Evolutionary conservation across 495 filamentous ascomycete species (phyloP).

Genomic region (Aspergillus nidulans): DNA sequence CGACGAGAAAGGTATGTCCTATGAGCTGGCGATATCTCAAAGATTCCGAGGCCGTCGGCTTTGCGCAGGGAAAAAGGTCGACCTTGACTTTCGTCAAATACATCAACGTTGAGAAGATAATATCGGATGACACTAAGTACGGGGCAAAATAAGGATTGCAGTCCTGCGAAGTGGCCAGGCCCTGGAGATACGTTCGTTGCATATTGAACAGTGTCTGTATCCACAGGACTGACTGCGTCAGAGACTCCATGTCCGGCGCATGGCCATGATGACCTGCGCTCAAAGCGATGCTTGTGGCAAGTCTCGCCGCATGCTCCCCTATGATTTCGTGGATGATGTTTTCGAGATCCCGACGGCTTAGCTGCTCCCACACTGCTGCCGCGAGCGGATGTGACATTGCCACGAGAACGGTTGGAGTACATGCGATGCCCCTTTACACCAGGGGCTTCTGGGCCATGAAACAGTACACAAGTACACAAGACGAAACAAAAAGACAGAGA

Average conservation of each 20-base stretch:
- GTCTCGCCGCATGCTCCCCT: constrained; percentile 21
- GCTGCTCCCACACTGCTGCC: constrained; percentile 30
- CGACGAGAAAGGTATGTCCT: constrained; percentile 19
- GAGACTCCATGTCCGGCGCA: constrained; percentile 14
- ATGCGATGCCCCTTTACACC: background rate
- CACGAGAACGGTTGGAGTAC: constrained; percentile 4
- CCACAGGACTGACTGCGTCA: constrained; percentile 24
- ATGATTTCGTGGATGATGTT: constrained; percentile 29
- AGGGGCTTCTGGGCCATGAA: background rate
- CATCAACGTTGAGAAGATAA: constrained; percentile 23
- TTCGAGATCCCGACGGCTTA: constrained; percentile 24
- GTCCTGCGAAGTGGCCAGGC: constrained; percentile 13
- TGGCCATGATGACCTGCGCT: constrained; percentile 15
- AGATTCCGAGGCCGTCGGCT: constrained; percentile 9
- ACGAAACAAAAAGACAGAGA: background rate
- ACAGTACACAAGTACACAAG: background rate
- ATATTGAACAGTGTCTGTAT: constrained; percentile 28
- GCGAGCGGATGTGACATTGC: constrained; percentile 29
- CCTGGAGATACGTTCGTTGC: constrained; percentile 25
- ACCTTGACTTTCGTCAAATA: constrained; percentile 24
- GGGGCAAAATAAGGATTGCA: constrained; percentile 19
- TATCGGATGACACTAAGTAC: constrained; percentile 20
- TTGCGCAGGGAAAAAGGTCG: constrained; percentile 18
- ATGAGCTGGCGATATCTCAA: constrained; percentile 19
- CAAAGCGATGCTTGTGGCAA: constrained; percentile 20